phyloP scores from a whole-genome alignment of 2,329 filamentous ascomycete genomes.

The Colletotrichum echinochloae region DNA sequence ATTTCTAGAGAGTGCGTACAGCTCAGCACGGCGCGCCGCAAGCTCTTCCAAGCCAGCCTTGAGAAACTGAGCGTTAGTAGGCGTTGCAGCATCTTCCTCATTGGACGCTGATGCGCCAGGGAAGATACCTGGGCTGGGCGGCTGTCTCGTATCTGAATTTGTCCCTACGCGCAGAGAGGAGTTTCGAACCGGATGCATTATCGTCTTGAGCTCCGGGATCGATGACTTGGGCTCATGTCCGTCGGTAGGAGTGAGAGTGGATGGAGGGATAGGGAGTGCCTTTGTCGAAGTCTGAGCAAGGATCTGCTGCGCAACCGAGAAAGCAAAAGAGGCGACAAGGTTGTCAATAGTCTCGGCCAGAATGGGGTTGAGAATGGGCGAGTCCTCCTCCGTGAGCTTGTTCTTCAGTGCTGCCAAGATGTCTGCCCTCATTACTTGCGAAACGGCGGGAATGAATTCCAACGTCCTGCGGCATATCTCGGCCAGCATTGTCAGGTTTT shows the following conservation, averaged over 20 bases:
- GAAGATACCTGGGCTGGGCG: constrained; percentile 65
- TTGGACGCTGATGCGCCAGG: constrained; percentile 58
- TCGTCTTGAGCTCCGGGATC: constrained; percentile 76
- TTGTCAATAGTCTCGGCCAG: constrained; percentile 74
- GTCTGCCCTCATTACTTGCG: constrained; percentile 83
- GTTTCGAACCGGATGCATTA: constrained; percentile 75
- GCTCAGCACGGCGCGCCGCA: constrained; percentile 83
- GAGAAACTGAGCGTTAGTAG: constrained; percentile 59
- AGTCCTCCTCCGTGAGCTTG: constrained; percentile 47
- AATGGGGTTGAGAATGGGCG: constrained; percentile 49
- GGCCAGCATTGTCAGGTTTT: constrained; percentile 83
- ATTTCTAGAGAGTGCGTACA: constrained; percentile 83
- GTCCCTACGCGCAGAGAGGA: constrained; percentile 68
- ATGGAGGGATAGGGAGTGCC: constrained; percentile 73
- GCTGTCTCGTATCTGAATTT: constrained; percentile 47
- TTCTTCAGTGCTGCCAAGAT: constrained; percentile 69
- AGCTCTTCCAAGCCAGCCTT: constrained; percentile 82
- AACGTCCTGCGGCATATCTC: constrained; percentile 87
- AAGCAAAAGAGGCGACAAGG: constrained; percentile 82
- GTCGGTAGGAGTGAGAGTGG: constrained; percentile 60
- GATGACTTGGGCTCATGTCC: constrained; percentile 70
- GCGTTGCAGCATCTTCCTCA: constrained; percentile 51
- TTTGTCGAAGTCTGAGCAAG: constrained; percentile 80
- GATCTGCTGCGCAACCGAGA: constrained; percentile 80
- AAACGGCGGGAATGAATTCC: constrained; percentile 85